Conservation (phyloP, 805 yeast genomes). For the Zygoascus bituminiphila region DNA sequence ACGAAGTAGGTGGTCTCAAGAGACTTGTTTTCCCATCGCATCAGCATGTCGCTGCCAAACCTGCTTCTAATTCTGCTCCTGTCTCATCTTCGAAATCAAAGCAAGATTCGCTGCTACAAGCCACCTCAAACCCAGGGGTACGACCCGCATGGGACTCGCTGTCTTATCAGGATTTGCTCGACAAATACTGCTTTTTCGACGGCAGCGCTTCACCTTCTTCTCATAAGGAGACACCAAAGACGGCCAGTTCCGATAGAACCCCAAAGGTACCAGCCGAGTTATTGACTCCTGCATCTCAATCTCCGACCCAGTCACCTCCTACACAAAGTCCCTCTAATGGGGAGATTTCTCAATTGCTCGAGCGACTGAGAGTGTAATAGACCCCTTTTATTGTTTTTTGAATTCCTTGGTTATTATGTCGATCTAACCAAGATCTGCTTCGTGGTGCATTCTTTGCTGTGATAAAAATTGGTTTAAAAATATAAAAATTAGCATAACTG, state of each 20-base stretch:
- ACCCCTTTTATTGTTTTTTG: not conserved
- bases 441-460: not conserved
- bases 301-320: conserved; percentile 2
- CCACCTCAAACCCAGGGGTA: not conserved
- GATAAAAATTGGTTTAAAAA: not conserved
- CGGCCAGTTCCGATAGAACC: not conserved
- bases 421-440: too few relatives aligned
- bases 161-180: conserved; percentile 31
- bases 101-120: not conserved
- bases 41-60: not conserved
- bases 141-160: conserved; percentile 29
- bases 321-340: not conserved
- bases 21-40: conserved; percentile 1
- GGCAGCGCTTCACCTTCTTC: conserved; percentile 8
- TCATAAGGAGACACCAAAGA: conserved; percentile 3
- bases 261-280: conserved; percentile 4
- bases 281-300: conserved; percentile 1
- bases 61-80: not conserved
- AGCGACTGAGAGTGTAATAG: not conserved
- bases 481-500: not conserved
- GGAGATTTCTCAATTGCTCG: not conserved
- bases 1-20: conserved; percentile 2
- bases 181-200: conserved; percentile 33
- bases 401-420: not conserved
- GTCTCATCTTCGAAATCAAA: not conserved